A percentile compares a stretch with the other conserved stretches of the same genome.
Conservation (phyloP, 2,329 filamentous ascomycete genomes). For the Myotisia sp. region DNA sequence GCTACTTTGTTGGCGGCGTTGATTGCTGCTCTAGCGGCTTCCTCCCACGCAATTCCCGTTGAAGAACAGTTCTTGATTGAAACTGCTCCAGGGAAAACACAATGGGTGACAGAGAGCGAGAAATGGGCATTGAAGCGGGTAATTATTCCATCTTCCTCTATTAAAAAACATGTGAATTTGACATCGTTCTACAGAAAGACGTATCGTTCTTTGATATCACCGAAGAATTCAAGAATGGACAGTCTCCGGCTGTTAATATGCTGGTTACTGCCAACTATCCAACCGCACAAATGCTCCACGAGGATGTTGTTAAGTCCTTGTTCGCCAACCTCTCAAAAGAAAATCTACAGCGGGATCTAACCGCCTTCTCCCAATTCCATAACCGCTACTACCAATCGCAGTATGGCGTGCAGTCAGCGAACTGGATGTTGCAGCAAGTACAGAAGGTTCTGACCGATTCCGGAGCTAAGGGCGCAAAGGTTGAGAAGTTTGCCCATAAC, state of each 20-base stretch:
- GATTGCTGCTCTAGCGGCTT: slow-evolving; percentile 1
- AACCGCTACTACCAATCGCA: slow-evolving; percentile 46
- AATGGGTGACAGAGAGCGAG: slow-evolving; percentile 84
- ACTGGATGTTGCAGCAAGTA: slow-evolving; percentile 70
- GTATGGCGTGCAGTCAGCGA: slow-evolving; percentile 65
- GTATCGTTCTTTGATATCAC: slow-evolving; percentile 95
- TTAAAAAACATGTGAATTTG: background rate
- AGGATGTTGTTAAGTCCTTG: slow-evolving; percentile 49
- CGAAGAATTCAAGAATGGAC: slow-evolving; percentile 44
- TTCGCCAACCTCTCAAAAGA: slow-evolving; percentile 56
- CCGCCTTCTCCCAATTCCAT: slow-evolving; percentile 49
- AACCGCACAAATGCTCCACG: slow-evolving; percentile 48
- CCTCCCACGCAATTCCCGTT: background rate
- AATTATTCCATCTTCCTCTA: no score
- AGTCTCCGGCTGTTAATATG: slow-evolving; percentile 36
- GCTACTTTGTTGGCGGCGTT: background rate
- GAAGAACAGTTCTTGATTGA: slow-evolving; percentile 58
- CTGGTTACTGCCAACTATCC: slow-evolving; percentile 46
- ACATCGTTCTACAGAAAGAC: slow-evolving; percentile 53
- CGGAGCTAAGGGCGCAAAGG: slow-evolving; percentile 56
- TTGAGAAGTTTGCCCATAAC: slow-evolving; percentile 60
- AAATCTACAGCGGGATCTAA: slow-evolving; percentile 63
- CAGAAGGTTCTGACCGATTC: slow-evolving; percentile 55
- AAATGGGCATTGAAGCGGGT: slow-evolving; percentile 86
- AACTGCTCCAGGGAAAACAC: slow-evolving; percentile 63